phyloP scores from a whole-genome alignment of 2,329 filamentous ascomycete species.

The Calonectria pseudoreteaudii region DNA sequence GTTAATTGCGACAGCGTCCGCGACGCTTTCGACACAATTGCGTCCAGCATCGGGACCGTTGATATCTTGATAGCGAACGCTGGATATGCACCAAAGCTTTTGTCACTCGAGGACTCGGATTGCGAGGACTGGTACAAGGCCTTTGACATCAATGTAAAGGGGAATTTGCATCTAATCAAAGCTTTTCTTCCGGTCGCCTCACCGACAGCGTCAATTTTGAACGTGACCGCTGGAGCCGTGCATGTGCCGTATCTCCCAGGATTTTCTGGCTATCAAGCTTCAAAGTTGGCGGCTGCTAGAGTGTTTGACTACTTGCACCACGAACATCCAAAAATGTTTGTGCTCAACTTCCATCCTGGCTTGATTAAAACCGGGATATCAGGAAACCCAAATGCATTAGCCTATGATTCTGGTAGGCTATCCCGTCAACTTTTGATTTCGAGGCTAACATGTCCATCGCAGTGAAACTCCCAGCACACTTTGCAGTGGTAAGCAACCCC shows the following conservation, averaged over 20 bases:
- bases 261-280: conserved; percentile 46
- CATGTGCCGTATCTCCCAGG: conserved; percentile 37
- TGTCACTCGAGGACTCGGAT: background rate
- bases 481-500: background rate
- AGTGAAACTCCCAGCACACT: background rate
- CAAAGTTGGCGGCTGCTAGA: conserved; percentile 50
- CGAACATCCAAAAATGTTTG: conserved; percentile 50
- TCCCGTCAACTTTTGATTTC: background rate
- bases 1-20: background rate
- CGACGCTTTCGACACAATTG: background rate
- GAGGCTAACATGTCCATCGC: background rate
- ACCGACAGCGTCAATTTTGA: conserved; percentile 32
- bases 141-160: background rate
- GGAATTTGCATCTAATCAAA: background rate
- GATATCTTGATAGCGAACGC: background rate
- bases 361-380: conserved; percentile 51
- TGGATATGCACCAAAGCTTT: background rate
- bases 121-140: background rate
- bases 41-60: background rate
- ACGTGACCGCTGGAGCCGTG: conserved; percentile 34
- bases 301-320: conserved; percentile 49
- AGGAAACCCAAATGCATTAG: background rate
- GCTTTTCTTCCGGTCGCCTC: conserved; percentile 23
- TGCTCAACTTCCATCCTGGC: conserved; percentile 56
- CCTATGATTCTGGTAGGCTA: background rate